Evolutionary conservation across 805 yeast species (phyloP).

Genomic region (Helenozyma rhizophorensis): DNA sequence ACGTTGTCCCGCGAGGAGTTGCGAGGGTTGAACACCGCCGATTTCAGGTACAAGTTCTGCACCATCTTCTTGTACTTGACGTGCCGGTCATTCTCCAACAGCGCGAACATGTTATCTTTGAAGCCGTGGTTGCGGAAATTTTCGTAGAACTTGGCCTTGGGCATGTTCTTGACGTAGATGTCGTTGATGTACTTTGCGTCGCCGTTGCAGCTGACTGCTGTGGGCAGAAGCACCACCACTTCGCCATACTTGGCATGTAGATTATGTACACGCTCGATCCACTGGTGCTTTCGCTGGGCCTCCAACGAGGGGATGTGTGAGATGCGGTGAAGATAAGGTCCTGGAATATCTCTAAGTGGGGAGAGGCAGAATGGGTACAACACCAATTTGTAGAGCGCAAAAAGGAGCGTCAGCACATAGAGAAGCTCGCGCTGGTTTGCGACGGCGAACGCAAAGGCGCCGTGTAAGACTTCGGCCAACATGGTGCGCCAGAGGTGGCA

Average conservation of each 20-base stretch:
- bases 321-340: slow-evolving; percentile 51
- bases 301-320: slow-evolving; percentile 31
- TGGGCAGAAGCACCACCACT: slow-evolving; percentile 57
- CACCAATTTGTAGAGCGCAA: slow-evolving; percentile 26
- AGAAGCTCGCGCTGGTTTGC: slow-evolving; percentile 2
- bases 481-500: slow-evolving; percentile 1
- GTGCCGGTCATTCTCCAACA: slow-evolving; percentile 39
- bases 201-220: slow-evolving; percentile 54
- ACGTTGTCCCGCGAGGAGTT: slow-evolving; percentile 25
- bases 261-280: slow-evolving; percentile 37
- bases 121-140: slow-evolving; percentile 56
- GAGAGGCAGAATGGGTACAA: slow-evolving; percentile 46
- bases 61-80: slow-evolving; percentile 28
- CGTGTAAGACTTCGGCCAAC: slow-evolving; percentile 6
- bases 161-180: slow-evolving; percentile 52
- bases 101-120: slow-evolving; percentile 54
- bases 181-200: slow-evolving; percentile 48
- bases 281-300: slow-evolving; percentile 42
- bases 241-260: slow-evolving; percentile 58
- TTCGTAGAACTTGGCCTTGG: slow-evolving; percentile 55
- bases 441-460: not conserved
- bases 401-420: slow-evolving; percentile 15
- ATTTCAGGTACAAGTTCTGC: slow-evolving; percentile 30
- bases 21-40: slow-evolving; percentile 27
- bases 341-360: slow-evolving; percentile 52